Evolutionary conservation across 2,329 filamentous ascomycete species (phyloP), one percentile per base, ranked within the genome.

Genomic region (Raffaelea ambrosiae): DNA sequence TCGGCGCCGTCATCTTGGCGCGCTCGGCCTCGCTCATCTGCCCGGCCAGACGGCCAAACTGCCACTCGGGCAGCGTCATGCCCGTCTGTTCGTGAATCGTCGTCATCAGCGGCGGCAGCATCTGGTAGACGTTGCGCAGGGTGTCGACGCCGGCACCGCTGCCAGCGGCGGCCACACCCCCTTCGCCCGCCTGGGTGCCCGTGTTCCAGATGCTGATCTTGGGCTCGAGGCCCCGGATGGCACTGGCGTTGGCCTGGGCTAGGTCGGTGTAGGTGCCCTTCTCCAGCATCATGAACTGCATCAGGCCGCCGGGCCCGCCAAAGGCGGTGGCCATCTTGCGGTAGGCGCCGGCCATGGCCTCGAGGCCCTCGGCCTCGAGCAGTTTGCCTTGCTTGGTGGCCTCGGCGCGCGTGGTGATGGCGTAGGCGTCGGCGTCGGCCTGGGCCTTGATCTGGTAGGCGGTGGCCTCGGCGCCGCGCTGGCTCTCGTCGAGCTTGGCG

Each of bases 171-270:
- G 63, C 71, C 44, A 74, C 68, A 43, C 66, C 69, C 4, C 62
- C 71, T 11, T 21, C 40, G 18, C 40, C 46, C 16, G 40, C 46
- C 47, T 75, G 69, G 43, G 67, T 63, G 40, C 86, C 86, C 9
- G 88, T 94, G 62, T 88, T 93, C 88, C 88, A 95, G 22, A 91
- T 81, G 53, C 83, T 89, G 68, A 94, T 93, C 82, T 94, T 94
- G 54, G 88, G 88, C 63, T 89, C 78, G 55, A 94, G 67, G 22
- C 88, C 88, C 45, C 79, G 73, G 60, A 94, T 79, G 29, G 86
- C 88, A 29, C 73, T 63, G 42, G 84, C 87, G 57, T 94, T 94
- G 44, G 86, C 86, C 57, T 84, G 74, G 49, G 88, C 88, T 44
- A 94, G 76, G 57, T 83, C 76, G 60, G 86, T 77, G 63, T 88